These are phyloP conservation scores for Malus hybrid DNA, from an alignment of 331 rosid genomes.

Conservation along the genomic window DNA sequence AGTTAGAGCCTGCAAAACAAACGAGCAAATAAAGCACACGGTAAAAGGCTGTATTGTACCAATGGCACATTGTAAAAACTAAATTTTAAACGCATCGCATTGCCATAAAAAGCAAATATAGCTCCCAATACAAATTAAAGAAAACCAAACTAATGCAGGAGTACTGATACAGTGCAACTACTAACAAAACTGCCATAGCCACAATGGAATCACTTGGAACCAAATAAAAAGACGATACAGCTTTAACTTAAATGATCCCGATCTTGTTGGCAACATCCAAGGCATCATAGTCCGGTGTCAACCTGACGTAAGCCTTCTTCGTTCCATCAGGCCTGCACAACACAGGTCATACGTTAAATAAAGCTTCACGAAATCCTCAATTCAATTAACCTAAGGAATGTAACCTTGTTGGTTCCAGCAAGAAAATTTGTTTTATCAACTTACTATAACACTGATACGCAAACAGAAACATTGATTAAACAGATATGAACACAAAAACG, in stretches of 20 bases:
- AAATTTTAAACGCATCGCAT: constrained; percentile 4
- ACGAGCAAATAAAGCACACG: neutral
- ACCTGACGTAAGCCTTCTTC: constrained; percentile 86
- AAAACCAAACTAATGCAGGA: neutral
- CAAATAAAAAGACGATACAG: neutral
- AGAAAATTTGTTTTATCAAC: neutral
- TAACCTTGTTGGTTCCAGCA: neutral
- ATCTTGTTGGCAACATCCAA: constrained; percentile 95
- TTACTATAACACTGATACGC: no score
- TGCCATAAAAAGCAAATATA: constrained; percentile 10
- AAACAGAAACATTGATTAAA: neutral
- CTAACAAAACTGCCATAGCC: constrained; percentile 32
- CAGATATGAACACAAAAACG: neutral
- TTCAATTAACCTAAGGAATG: neutral
- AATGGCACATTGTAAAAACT: neutral
- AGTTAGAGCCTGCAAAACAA: neutral
- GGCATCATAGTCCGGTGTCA: constrained; percentile 88
- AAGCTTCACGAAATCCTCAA: neutral
- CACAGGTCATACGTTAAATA: neutral
- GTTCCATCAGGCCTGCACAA: constrained; percentile 89
- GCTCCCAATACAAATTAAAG: constrained; percentile 10
- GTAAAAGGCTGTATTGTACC: neutral
- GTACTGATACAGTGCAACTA: constrained; percentile 16
- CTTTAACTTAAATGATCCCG: constrained; percentile 59
- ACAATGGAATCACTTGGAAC: constrained; percentile 11